Evolutionary conservation across 2,329 filamentous ascomycete species (phyloP).

Genomic region (Aspergillus ibericus): DNA sequence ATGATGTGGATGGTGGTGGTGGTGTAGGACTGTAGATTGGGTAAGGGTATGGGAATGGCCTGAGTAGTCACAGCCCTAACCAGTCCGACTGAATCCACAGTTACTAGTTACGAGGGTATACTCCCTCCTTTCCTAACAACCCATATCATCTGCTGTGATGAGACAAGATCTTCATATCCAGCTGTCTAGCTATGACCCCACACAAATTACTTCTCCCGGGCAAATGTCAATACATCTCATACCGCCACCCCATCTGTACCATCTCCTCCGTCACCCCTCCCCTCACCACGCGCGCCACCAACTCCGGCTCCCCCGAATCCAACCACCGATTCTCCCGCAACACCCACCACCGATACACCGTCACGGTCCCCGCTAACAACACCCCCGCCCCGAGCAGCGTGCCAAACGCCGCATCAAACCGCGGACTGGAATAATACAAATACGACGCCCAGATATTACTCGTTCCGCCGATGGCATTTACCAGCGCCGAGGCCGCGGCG

Average conservation of each 20-base stretch:
- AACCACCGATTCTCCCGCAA: constrained; percentile 42
- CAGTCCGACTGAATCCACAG: too few species aligned
- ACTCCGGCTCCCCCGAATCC: constrained; percentile 37
- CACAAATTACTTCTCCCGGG: too few species aligned
- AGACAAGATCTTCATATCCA: too few species aligned
- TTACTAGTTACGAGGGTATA: too few species aligned
- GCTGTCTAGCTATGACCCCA: too few species aligned
- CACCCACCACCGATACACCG: constrained; percentile 41
- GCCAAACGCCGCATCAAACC: constrained; percentile 46
- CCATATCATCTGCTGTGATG: too few species aligned
- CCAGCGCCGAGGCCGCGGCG: constrained; percentile 43
- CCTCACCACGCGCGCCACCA: constrained; percentile 43
- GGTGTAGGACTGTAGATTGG: too few species aligned
- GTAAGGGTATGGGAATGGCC: too few species aligned
- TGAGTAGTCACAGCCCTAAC: too few species aligned
- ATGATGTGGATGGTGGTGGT: too few species aligned
- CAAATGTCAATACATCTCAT: constrained; percentile 49
- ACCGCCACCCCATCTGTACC: constrained; percentile 45
- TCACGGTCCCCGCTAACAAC: constrained; percentile 36
- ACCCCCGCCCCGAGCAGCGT: constrained; percentile 32
- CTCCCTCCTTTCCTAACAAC: too few species aligned
- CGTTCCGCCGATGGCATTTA: constrained; percentile 36
- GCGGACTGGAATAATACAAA: constrained; percentile 25
- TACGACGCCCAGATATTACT: constrained; percentile 29
- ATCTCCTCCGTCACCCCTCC: constrained; percentile 48